Evolutionary conservation across 768 basidiomycete genomes (phyloP).

Genomic region (Cystofilobasidium capitatum): DNA sequence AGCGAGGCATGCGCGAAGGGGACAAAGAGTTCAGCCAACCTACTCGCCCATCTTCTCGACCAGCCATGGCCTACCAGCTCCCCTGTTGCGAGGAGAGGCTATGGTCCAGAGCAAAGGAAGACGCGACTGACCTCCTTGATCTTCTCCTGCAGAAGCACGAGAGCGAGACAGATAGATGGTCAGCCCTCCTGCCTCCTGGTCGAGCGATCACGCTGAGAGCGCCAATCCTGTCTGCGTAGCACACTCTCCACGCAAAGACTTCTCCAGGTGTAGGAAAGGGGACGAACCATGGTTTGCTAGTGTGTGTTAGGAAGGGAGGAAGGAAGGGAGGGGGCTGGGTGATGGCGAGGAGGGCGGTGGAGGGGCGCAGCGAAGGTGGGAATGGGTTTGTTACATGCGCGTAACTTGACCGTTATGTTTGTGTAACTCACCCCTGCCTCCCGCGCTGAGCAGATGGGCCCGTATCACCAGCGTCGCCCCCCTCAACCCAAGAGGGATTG

Average conservation of each 20-base stretch:
- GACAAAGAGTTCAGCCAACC: conserved; percentile 23
- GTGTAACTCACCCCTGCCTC: background rate
- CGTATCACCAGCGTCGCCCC: background rate
- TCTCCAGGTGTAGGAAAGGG: background rate
- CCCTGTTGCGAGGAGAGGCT: too few relatives aligned
- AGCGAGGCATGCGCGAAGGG: background rate
- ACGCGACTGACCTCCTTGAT: conserved; percentile 43
- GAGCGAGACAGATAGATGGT: background rate
- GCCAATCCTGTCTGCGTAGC: background rate
- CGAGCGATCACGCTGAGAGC: background rate
- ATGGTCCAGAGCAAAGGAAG: conserved; percentile 25
- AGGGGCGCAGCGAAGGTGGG: background rate
- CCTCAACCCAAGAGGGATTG: background rate
- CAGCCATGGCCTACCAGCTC: too few relatives aligned
- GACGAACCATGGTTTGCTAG: background rate
- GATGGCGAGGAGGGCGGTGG: background rate
- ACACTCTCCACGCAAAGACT: too few relatives aligned
- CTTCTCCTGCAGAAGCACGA: conserved; percentile 40
- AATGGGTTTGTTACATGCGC: background rate
- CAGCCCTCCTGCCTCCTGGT: background rate
- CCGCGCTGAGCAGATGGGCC: too few relatives aligned
- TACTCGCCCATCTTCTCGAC: too few relatives aligned
- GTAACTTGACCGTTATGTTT: background rate
- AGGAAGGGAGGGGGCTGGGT: background rate
- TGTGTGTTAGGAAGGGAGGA: background rate